Conservation (phyloP, 306 rosid genomes). For the Coriaria nepalensis region DNA sequence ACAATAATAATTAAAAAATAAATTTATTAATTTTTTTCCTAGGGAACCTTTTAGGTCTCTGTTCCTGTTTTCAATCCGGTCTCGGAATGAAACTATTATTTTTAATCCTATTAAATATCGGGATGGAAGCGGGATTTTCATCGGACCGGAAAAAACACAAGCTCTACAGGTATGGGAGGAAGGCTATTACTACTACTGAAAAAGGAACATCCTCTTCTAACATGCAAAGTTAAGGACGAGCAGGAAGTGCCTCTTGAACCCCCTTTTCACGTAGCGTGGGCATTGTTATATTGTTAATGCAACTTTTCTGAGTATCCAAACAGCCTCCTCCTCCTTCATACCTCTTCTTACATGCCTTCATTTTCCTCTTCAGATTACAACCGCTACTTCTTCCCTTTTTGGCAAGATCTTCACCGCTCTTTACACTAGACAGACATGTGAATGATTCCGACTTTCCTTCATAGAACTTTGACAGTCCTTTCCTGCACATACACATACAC, state of each 20-base stretch:
- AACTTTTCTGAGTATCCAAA: constrained; percentile 21
- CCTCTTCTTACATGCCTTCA: constrained; percentile 32
- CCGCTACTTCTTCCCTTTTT: constrained; percentile 25
- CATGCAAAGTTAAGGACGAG: constrained; percentile 11
- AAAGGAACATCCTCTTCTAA: constrained; percentile 16
- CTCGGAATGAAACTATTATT: too few relatives aligned
- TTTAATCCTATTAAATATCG: too few relatives aligned
- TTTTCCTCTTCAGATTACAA: constrained; percentile 6
- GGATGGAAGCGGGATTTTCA: too few relatives aligned
- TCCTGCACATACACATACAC: constrained; percentile 21
- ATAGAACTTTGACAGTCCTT: constrained; percentile 42
- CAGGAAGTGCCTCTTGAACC: constrained; percentile 11
- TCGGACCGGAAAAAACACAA: too few relatives aligned
- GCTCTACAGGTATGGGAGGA: constrained; percentile 17
- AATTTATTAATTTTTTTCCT: too few relatives aligned
- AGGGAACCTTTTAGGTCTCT: too few relatives aligned
- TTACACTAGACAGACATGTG: constrained; percentile 31
- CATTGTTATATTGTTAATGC: constrained; percentile 20
- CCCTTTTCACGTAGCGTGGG: constrained; percentile 26
- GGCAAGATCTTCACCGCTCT: constrained; percentile 34
- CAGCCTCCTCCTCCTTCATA: constrained; percentile 22
- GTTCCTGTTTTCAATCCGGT: too few relatives aligned
- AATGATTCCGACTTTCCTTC: constrained; percentile 44
- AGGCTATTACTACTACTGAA: constrained; percentile 5
- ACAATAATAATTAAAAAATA: too few relatives aligned